phyloP scores from a whole-genome alignment of 257 asterid species.

The Primulina huaijiensis region DNA sequence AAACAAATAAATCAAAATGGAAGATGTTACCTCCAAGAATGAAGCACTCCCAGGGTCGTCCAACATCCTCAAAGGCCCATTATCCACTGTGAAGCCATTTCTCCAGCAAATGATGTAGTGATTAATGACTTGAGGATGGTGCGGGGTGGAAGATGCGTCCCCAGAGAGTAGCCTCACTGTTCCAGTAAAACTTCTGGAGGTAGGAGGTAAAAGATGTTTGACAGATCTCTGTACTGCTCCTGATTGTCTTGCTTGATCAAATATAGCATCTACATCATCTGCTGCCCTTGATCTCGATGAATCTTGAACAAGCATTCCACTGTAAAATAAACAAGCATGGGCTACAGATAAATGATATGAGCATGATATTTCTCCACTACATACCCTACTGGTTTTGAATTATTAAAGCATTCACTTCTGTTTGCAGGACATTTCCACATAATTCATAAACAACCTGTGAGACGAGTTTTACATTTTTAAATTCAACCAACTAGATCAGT shows the following conservation, averaged over 20 bases:
- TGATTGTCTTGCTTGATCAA: constrained; percentile 63
- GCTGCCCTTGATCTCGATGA: constrained; percentile 40
- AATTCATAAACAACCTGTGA: no score
- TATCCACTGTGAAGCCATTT: constrained; percentile 78
- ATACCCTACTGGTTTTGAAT: no score
- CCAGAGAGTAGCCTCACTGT: constrained; percentile 75
- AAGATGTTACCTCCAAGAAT: constrained; percentile 62
- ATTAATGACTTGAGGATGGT: constrained; percentile 47
- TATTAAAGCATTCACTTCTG: no score
- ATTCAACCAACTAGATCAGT: no score
- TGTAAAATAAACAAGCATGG: constrained; percentile 27
- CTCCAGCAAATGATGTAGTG: constrained; percentile 68
- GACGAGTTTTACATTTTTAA: no score
- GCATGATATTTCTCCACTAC: no score
- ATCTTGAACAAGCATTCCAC: constrained; percentile 88
- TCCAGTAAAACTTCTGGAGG: constrained; percentile 72
- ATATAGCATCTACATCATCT: constrained; percentile 57
- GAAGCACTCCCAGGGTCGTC: constrained; percentile 77
- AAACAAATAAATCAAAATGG: constrained; percentile 1
- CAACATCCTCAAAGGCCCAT: constrained; percentile 73
- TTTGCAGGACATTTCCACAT: no score
- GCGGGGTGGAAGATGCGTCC: constrained; percentile 50
- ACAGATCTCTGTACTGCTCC: constrained; percentile 56
- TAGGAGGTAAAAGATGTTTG: constrained; percentile 51
- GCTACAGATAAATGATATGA: constrained; percentile 7